Percentiles rank a stretch among this genome's conserved stretches.
Conservation (phyloP, 73 alveolate genomes). For the Tetrahymena elliotti region DNA sequence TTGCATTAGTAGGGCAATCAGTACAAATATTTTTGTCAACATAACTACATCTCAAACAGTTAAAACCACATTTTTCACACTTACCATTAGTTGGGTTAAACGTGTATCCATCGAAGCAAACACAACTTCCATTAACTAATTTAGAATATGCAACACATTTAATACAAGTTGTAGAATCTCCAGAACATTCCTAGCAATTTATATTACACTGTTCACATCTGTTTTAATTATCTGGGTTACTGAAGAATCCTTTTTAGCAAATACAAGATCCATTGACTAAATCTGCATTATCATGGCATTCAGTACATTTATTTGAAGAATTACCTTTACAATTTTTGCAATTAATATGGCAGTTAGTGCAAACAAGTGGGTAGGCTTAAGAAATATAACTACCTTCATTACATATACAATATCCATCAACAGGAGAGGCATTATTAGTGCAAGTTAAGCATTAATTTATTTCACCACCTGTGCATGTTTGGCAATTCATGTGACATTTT, state of each 20-base stretch:
- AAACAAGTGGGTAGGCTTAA: neutral
- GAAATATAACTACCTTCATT: neutral
- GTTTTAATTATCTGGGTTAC: neutral
- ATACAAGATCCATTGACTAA: neutral
- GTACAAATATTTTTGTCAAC: neutral
- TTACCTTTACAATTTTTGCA: neutral
- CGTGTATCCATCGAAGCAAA: neutral
- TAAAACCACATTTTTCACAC: neutral
- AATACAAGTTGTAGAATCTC: neutral
- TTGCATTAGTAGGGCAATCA: neutral
- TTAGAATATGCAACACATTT: neutral
- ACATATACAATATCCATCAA: neutral
- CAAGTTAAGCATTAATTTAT: neutral
- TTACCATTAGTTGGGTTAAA: neutral
- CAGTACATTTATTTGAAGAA: neutral
- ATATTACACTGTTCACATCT: neutral
- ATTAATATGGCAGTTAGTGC: neutral
- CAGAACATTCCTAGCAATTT: neutral
- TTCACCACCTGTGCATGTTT: neutral
- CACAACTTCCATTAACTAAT: neutral
- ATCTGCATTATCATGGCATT: neutral
- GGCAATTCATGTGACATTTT: neutral
- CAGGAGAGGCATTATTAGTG: neutral
- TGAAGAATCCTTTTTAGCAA: neutral
- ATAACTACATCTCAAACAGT: neutral